Percentiles rank a stretch among this genome's conserved stretches.
Evolutionary conservation across 768 basidiomycete genomes (phyloP).

Genomic region (Pleurotus tuoliensis): DNA sequence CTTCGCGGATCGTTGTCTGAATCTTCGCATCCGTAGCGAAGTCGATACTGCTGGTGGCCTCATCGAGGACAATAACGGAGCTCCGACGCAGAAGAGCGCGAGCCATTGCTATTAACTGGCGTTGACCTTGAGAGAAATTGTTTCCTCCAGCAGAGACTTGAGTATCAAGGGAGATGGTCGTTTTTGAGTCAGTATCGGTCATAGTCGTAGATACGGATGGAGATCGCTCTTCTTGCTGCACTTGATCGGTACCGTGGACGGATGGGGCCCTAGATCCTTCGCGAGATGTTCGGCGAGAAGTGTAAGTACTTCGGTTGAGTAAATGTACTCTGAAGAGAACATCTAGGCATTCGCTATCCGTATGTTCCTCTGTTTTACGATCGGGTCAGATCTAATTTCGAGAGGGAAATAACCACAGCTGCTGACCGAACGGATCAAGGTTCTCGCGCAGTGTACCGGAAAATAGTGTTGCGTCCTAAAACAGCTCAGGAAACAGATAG

Average conservation of each 20-base stretch:
- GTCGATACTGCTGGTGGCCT: conserved; percentile 84
- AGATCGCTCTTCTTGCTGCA: conserved; percentile 34
- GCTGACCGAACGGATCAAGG: conserved; percentile 65
- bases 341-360: conserved; percentile 76
- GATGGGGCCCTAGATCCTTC: conserved; percentile 41
- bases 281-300: conserved; percentile 49
- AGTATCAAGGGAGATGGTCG: conserved; percentile 63
- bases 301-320: conserved; percentile 45
- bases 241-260: conserved; percentile 19
- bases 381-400: neutral
- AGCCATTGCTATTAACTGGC: conserved; percentile 86
- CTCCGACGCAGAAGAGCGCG: conserved; percentile 71
- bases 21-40: conserved; percentile 89
- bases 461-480: conserved; percentile 68
- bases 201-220: conserved; percentile 38
- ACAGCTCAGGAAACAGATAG: neutral
- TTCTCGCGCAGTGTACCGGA: conserved; percentile 77
- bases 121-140: conserved; percentile 91
- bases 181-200: conserved; percentile 57
- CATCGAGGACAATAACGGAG: conserved; percentile 74
- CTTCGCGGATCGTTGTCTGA: conserved; percentile 81
- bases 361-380: conserved; percentile 55
- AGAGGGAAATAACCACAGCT: neutral
- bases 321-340: conserved; percentile 81
- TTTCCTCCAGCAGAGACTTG: conserved; percentile 82